phyloP scores from a whole-genome alignment of 345 rosid genomes.

The Pistacia integerrima region DNA sequence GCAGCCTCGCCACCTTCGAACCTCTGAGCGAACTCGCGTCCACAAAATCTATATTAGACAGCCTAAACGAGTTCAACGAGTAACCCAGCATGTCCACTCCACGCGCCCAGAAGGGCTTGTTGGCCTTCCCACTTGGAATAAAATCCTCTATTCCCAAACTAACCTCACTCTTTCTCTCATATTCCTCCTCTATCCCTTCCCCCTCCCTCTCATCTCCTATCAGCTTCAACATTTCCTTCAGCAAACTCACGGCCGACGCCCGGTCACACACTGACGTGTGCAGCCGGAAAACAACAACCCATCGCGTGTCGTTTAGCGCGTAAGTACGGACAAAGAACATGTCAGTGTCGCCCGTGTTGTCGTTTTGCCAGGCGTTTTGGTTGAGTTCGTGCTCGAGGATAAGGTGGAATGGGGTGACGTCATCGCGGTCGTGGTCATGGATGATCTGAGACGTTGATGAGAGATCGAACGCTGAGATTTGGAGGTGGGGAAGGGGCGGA shows the following conservation, averaged over 20 bases:
- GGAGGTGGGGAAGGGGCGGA: constrained; percentile 40
- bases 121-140: constrained; percentile 68
- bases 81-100: constrained; percentile 92
- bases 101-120: constrained; percentile 84
- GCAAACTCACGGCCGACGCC: constrained; percentile 59
- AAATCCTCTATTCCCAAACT: constrained; percentile 66
- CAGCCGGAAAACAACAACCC: constrained; percentile 58
- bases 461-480: constrained; percentile 50
- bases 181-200: constrained; percentile 19
- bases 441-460: constrained; percentile 52
- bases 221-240: constrained; percentile 49
- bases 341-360: constrained; percentile 29
- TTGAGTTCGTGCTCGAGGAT: constrained; percentile 78
- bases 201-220: constrained; percentile 16
- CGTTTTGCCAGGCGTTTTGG: constrained; percentile 54
- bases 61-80: constrained; percentile 74
- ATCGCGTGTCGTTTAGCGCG: constrained; percentile 39
- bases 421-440: constrained; percentile 19
- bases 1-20: constrained; percentile 61
- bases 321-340: constrained; percentile 57
- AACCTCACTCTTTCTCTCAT: constrained; percentile 30
- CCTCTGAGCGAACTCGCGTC: constrained; percentile 45
- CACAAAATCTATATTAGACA: constrained; percentile 57
- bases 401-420: constrained; percentile 37
- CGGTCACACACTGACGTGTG: constrained; percentile 80